Evolutionary conservation across 306 rosid genomes (phyloP).

Genomic region (Vachellia collinsii): DNA sequence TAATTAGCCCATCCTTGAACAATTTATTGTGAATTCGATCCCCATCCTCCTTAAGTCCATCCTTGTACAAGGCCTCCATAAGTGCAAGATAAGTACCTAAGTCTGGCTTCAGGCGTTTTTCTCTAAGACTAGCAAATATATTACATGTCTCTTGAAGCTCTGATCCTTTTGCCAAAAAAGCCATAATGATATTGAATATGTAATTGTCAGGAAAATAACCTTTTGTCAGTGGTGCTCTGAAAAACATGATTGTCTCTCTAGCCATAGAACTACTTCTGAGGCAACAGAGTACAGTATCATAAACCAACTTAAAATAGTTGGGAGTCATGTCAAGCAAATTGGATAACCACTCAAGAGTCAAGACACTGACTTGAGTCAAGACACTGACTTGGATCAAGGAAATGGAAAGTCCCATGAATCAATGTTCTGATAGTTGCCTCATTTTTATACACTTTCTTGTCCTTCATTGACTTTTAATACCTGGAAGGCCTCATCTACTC

Average conservation of each 20-base stretch:
- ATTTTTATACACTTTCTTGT: constrained; percentile 58
- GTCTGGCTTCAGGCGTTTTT: constrained; percentile 60
- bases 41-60: constrained; percentile 53
- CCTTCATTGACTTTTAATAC: constrained; percentile 73
- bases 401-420: constrained; percentile 76
- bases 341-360: constrained; percentile 61
- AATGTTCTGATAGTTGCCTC: constrained; percentile 80
- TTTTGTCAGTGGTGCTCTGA: constrained; percentile 48
- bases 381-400: constrained; percentile 57
- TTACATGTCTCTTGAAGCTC: constrained; percentile 51
- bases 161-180: constrained; percentile 67
- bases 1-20: constrained; percentile 59
- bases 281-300: constrained; percentile 67
- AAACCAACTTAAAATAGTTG: constrained; percentile 54
- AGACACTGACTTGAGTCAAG: too few species aligned
- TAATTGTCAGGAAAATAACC: constrained; percentile 68
- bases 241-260: constrained; percentile 53
- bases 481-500: constrained; percentile 73
- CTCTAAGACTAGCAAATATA: constrained; percentile 53
- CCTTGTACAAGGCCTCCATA: constrained; percentile 62
- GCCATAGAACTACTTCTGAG: constrained; percentile 64
- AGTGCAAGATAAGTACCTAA: constrained; percentile 62
- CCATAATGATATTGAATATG: constrained; percentile 57
- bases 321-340: constrained; percentile 54
- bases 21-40: constrained; percentile 50